Evolutionary conservation across 805 yeast species (phyloP), one percentile per base, ranked within the genome.

Genomic region (Myxozyma geophila): DNA sequence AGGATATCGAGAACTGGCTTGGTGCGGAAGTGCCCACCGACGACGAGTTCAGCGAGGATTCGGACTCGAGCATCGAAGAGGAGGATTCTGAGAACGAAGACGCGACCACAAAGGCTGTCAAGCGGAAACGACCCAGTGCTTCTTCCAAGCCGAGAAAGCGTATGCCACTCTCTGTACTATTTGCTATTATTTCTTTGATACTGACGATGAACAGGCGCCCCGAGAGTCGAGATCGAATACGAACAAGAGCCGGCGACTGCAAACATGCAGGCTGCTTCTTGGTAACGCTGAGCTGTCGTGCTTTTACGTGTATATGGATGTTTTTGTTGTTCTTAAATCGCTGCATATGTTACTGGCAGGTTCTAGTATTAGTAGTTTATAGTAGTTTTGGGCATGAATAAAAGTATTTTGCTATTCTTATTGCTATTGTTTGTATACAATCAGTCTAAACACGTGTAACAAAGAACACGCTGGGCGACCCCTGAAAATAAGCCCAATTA

Each of bases 1-100:
- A 91, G 33, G 98, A 95, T 74, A 84, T 93, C 79, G 98, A 92
- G 79, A 97, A 93, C 71, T 93, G 98, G 98, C 77, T 79, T 51
- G 87, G 84, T 39, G 73, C 76, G 35, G 79, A 77, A 61, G 81
- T 74, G 47, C 86, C 74, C 47, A 67, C 64, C 23, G 70, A 59
- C 28, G 68, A 54, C 36, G 65, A 59, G 50, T 53, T 63, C 21
- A 68, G 59, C 35, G 65, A 48, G n/a, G 55, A 64, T 40, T 67
- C 62, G 8, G 64, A 67, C 35, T 73, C 69, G 71, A 51, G 79
- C 75, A n/a, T 37, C n/a, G 79, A 70, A 15, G 77, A 72, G 44
- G 74, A 76, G 67, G 78, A 78, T 66, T 81, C 75, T 69, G 63
- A 74, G 76, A 75, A 82, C 74, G 74, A 53, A 7, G 58, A 52